Evolutionary conservation across 2,329 filamentous ascomycete species (phyloP), one percentile per base, ranked within the genome.

Genomic region (Talaromyces sp.): DNA sequence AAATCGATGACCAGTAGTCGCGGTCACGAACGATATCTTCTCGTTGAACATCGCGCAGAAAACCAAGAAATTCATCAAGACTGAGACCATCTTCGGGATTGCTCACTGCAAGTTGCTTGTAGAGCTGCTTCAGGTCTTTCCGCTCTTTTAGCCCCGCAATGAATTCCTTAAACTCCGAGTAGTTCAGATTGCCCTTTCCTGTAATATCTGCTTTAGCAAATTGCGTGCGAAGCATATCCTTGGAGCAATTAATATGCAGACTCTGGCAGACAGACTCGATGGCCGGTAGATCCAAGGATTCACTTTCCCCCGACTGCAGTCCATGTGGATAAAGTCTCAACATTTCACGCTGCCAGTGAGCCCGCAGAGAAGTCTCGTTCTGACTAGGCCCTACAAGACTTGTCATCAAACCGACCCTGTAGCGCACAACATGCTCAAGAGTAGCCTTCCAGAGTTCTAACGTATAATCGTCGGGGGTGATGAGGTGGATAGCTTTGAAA

Each of bases 321-420:
- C 73, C 75, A 27, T 73, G 70, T 11, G 83, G 82, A 68, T 85
- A 87, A 64, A 90, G 85, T 72, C 88, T 89, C 35, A 85, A 83
- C 87, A 96, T 95, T 75, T 96, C 92, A 52, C 86, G 88, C 67
- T 89, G 86, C 95, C 95, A 99, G 77, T 96, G 93, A 56, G 88
- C 86, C 63, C 88, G 88, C 61, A 97, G 86, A 57, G 92, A 92
- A 69, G 89, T 89, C 73, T 96, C 89, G 69, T 91, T 89, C 74
- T 93, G 96, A 5, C 80, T 80, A 49, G 83, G 84, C 31, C 91
- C 88, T 77, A 94, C 91, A 65, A 99, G 81, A 6, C 92, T 95
- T 13, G 91, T 89, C 90, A 98, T 96, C 71, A 95, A 86, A 63
- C 93, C 91, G 68, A 96, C 92, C 63, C 95, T 88, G 73, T 96